phyloP scores from a whole-genome alignment of 1,139 yeast genomes.

The Pichia kudriavzevii region DNA sequence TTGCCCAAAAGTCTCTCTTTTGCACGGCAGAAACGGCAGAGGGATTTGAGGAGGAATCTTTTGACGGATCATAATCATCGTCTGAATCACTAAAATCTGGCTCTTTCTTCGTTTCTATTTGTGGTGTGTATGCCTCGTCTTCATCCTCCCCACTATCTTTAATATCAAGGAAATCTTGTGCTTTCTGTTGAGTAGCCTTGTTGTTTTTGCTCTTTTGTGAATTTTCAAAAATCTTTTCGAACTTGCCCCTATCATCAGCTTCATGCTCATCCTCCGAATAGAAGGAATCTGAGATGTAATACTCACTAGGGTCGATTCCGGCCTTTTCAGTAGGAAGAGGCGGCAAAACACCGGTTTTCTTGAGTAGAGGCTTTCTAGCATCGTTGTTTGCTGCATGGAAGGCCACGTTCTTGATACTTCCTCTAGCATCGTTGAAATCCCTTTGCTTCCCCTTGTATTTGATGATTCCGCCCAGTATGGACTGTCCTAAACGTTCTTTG shows the following conservation, averaged over 20 bases:
- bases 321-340: slow-evolving; percentile 27
- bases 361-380: slow-evolving; percentile 1
- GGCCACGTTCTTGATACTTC: slow-evolving; percentile 56
- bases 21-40: slow-evolving; percentile 22
- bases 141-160: slow-evolving; percentile 8
- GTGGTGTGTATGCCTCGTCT: slow-evolving; percentile 4
- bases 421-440: slow-evolving; percentile 74
- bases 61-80: slow-evolving; percentile 21
- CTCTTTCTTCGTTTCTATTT: slow-evolving; percentile 1
- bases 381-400: slow-evolving; percentile 26
- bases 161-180: slow-evolving; percentile 11
- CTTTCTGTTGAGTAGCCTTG: slow-evolving; percentile 1
- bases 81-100: slow-evolving; percentile 20
- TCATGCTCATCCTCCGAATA: slow-evolving; percentile 21
- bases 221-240: slow-evolving; percentile 13
- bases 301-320: slow-evolving; percentile 17
- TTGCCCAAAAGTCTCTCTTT: slow-evolving; percentile 38
- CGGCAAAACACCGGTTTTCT: slow-evolving; percentile 19
- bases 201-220: slow-evolving; percentile 16
- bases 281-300: slow-evolving; percentile 22
- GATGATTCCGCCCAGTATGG: slow-evolving; percentile 75
- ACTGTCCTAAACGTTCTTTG: slow-evolving; percentile 61
- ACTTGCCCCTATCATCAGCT: slow-evolving; percentile 17
- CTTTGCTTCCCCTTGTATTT: slow-evolving; percentile 68
- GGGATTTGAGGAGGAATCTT: slow-evolving; percentile 1